phyloP scores from a whole-genome alignment of 192 early-diverging fungal genomes.

The Coemansia sp. region DNA sequence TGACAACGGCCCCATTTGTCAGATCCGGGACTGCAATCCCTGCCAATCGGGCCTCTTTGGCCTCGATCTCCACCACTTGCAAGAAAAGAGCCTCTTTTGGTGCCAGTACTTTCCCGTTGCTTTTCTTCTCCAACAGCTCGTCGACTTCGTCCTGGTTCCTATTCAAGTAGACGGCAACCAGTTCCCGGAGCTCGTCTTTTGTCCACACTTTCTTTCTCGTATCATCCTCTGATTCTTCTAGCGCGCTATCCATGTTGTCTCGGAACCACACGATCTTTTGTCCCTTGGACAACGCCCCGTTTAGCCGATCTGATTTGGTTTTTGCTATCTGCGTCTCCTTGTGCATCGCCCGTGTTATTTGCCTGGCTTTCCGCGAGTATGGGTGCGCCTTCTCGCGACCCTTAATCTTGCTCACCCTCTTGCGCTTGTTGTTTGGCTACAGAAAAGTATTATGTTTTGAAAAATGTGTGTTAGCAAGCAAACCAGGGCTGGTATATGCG shows the following conservation, averaged over 20 bases:
- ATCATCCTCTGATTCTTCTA: constrained; percentile 49
- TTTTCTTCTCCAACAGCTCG: constrained; percentile 39
- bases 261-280: constrained; percentile 71
- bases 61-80: constrained; percentile 28
- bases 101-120: constrained; percentile 30
- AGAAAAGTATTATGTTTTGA: background rate
- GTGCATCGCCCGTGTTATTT: constrained; percentile 65
- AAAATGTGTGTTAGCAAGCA: background rate
- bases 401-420: constrained; percentile 59
- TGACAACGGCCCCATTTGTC: constrained; percentile 37
- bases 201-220: constrained; percentile 48
- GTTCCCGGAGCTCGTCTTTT: constrained; percentile 16
- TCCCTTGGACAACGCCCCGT: constrained; percentile 36
- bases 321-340: constrained; percentile 56
- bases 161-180: constrained; percentile 56
- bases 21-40: constrained; percentile 48
- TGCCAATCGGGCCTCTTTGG: constrained; percentile 31
- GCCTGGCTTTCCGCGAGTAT: constrained; percentile 71
- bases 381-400: constrained; percentile 71
- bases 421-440: constrained; percentile 64
- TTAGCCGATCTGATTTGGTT: constrained; percentile 51
- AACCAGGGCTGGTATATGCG: background rate
- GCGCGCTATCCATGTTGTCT: constrained; percentile 58
- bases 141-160: constrained; percentile 66
- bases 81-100: constrained; percentile 41